Conservation (phyloP, 208 protist species). For the Trichomonas gallinae region DNA sequence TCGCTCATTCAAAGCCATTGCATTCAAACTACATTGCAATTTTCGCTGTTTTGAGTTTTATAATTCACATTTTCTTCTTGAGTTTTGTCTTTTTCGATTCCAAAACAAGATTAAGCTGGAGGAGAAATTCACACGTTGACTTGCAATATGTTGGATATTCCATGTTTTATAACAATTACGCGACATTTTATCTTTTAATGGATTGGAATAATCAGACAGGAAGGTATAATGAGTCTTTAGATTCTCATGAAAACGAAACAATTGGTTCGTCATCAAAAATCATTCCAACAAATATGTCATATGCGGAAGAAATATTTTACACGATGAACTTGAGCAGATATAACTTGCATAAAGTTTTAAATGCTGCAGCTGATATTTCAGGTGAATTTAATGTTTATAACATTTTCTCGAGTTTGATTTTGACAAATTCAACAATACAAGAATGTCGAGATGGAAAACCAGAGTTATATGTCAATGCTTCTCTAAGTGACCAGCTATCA, state of each 20-base stretch:
- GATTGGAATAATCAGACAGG: background rate
- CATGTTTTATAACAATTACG: background rate
- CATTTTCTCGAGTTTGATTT: background rate
- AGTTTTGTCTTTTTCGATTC: background rate
- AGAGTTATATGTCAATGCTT: background rate
- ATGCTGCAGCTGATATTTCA: background rate
- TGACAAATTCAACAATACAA: too few species aligned
- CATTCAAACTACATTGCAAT: background rate
- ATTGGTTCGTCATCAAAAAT: background rate
- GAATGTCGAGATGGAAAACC: background rate
- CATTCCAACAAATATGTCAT: background rate
- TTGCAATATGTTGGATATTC: background rate
- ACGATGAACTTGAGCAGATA: background rate
- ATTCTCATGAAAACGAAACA: background rate
- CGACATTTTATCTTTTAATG: background rate
- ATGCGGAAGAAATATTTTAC: background rate
- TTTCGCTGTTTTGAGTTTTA: background rate
- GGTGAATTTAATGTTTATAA: background rate
- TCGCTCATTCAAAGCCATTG: background rate
- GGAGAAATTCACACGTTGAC: background rate
- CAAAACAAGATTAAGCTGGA: background rate
- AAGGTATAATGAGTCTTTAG: background rate
- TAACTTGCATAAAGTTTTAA: background rate
- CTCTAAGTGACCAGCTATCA: background rate
- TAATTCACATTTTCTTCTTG: background rate